Evolutionary conservation across 2,329 filamentous ascomycete species (phyloP).

Genomic region (Sordariomycetes sp.): DNA sequence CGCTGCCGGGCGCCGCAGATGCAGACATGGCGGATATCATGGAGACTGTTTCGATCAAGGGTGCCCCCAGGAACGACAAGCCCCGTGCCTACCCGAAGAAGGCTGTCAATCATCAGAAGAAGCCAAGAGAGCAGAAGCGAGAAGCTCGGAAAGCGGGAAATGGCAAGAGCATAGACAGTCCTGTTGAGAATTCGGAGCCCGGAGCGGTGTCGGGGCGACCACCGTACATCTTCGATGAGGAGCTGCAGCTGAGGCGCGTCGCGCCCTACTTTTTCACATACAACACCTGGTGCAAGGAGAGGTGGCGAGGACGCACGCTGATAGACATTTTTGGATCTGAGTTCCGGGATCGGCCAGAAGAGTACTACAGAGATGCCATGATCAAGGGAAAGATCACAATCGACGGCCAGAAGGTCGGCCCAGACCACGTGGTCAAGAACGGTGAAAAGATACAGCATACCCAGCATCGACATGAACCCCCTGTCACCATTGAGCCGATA

Average conservation of each 20-base stretch:
- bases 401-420: slow-evolving; percentile 63
- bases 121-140: slow-evolving; percentile 17
- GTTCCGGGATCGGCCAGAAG: slow-evolving; percentile 77
- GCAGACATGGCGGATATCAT: too few relatives aligned
- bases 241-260: slow-evolving; percentile 74
- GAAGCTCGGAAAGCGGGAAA: not conserved
- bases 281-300: slow-evolving; percentile 88
- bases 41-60: too few relatives aligned
- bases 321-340: slow-evolving; percentile 86
- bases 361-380: slow-evolving; percentile 86
- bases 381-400: slow-evolving; percentile 68
- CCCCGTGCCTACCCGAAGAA: slow-evolving; percentile 33
- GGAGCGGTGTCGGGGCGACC: slow-evolving; percentile 31
- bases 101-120: slow-evolving; percentile 28
- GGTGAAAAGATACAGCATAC: slow-evolving; percentile 90
- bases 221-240: slow-evolving; percentile 78
- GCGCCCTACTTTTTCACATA: slow-evolving; percentile 88
- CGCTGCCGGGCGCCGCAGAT: too few relatives aligned
- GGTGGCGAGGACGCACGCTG: slow-evolving; percentile 76
- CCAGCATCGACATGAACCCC: slow-evolving; percentile 90
- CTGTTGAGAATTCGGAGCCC: not conserved
- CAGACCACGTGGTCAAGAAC: slow-evolving; percentile 69
- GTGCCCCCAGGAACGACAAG: slow-evolving; percentile 15
- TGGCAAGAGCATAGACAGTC: not conserved
- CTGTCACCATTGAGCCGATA: slow-evolving; percentile 73